A percentile compares a stretch with the other conserved stretches of the same genome.
Evolutionary conservation across 192 early-diverging fungal genomes (phyloP).

Genomic region (Podila minutissima): DNA sequence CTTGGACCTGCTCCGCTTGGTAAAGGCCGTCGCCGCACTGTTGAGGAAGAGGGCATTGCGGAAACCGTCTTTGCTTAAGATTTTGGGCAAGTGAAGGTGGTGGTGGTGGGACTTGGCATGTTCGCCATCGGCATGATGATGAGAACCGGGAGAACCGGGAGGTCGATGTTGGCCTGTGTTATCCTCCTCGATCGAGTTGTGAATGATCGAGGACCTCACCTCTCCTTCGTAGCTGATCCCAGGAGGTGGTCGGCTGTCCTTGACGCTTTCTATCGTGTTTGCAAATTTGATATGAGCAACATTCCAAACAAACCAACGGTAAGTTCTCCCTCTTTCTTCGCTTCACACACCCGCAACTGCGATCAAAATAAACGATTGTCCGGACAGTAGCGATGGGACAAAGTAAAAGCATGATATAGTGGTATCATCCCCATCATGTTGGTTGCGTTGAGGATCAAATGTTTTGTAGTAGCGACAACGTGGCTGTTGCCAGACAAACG

Average conservation of each 20-base stretch:
- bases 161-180: neutral
- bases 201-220: slow-evolving; percentile 3
- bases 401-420: neutral
- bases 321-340: too few species aligned
- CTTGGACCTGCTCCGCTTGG: slow-evolving; percentile 13
- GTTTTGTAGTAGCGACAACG: neutral
- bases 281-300: too few species aligned
- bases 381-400: neutral
- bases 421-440: neutral
- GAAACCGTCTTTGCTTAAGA: slow-evolving; percentile 37
- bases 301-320: too few species aligned
- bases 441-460: neutral
- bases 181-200: slow-evolving; percentile 12
- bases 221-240: neutral
- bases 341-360: too few species aligned
- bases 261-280: too few species aligned
- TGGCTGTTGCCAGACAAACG: neutral
- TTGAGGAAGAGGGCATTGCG: slow-evolving; percentile 24
- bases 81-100: slow-evolving; percentile 21
- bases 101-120: neutral
- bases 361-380: neutral
- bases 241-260: neutral
- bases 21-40: slow-evolving; percentile 38
- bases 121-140: neutral
- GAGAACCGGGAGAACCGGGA: neutral